These are phyloP conservation scores for Sphaerostilbella broomeana DNA, from an alignment of 2,329 filamentous ascomycete species.

Conservation along the genomic window DNA sequence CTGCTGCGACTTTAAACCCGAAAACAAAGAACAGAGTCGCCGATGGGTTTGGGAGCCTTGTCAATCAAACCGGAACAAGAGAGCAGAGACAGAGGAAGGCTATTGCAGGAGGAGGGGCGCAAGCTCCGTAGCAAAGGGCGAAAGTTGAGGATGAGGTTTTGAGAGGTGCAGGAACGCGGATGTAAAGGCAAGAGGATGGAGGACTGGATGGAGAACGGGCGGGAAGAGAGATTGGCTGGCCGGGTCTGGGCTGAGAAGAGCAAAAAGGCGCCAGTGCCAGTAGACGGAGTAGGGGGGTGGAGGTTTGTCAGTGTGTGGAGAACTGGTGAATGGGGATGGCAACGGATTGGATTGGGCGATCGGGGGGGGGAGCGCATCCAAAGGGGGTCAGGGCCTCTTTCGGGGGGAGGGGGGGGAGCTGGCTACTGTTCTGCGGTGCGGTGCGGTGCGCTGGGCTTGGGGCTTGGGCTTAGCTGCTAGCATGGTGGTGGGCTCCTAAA, in stretches of 20 bases:
- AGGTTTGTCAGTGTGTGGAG: slow-evolving; percentile 12
- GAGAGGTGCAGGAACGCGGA: slow-evolving; percentile 7
- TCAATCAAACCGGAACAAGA: slow-evolving; percentile 5
- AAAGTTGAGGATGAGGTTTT: slow-evolving; percentile 9
- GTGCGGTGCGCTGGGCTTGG: neutral
- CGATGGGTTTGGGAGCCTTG: slow-evolving; percentile 7
- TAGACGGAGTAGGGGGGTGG: slow-evolving; percentile 9
- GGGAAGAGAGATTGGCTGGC: slow-evolving; percentile 1
- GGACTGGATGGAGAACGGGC: neutral
- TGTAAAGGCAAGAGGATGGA: neutral
- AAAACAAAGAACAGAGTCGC: slow-evolving; percentile 9
- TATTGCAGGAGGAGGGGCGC: neutral
- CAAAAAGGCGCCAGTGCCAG: too few relatives aligned
- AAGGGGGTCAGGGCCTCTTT: slow-evolving; percentile 8
- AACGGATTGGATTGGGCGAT: slow-evolving; percentile 12
- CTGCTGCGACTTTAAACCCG: slow-evolving; percentile 1
- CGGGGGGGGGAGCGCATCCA: slow-evolving; percentile 2
- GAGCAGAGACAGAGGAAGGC: slow-evolving; percentile 3
- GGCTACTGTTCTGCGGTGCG: neutral
- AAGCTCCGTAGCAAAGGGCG: slow-evolving; percentile 3
- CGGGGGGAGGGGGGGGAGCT: neutral
- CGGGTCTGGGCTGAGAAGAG: too few relatives aligned
- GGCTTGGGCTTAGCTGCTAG: neutral
- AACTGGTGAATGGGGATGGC: slow-evolving; percentile 5
- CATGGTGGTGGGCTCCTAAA: neutral